Evolutionary conservation across 495 filamentous ascomycete genomes (phyloP), one percentile per base, ranked within the genome.

Genomic region (Annulohypoxylon moriforme): DNA sequence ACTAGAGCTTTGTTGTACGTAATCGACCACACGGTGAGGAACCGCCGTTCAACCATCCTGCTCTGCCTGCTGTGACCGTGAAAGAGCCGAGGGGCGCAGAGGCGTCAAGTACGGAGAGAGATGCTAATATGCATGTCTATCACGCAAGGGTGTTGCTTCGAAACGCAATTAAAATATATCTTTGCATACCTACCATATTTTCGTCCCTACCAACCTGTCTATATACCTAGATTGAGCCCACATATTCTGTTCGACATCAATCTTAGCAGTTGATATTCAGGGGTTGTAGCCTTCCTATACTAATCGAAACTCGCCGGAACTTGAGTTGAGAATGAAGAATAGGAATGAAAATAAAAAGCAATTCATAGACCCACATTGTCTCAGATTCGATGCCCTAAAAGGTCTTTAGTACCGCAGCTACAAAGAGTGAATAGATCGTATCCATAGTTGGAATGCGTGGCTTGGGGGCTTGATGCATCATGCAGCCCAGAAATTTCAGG

Each of bases 1-100:
- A 58, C 75, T 29, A 72, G 62, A 52, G 50, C 31, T 72, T 72
- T 38, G 20, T 60, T 66, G 60, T 76, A 78, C 73, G 76, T 78
- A 74, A 78, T 67, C 42, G 52, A 63, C 63, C 22, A 58, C 67
- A 65, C 72, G 44, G 46, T 53, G 55, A 60, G 38, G 50, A 42
- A 14, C 44, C 27, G 52, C 38, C 40, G 33, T 59, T 50, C 46
- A 38, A 33, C 55, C 18, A 58, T 27, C 50, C 50, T 55, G 42
- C 16, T n/a, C 22, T 50, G n/a, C 46, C 61, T 63, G 29, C 60
- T 38, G 57, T 58, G 65, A 59, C 57, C 60, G 40, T 62, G 46
- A 16, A 57, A 47, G 56, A 42, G 20, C 60, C 36, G 60, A 47
- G 60, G 29, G 47, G 3, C 53, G 47, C 4, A 47, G 60, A 40